Percentiles rank a stretch among this genome's conserved stretches.
phyloP scores from a whole-genome alignment of 192 early-diverging fungal genomes.

The Kappamyces sp. region DNA sequence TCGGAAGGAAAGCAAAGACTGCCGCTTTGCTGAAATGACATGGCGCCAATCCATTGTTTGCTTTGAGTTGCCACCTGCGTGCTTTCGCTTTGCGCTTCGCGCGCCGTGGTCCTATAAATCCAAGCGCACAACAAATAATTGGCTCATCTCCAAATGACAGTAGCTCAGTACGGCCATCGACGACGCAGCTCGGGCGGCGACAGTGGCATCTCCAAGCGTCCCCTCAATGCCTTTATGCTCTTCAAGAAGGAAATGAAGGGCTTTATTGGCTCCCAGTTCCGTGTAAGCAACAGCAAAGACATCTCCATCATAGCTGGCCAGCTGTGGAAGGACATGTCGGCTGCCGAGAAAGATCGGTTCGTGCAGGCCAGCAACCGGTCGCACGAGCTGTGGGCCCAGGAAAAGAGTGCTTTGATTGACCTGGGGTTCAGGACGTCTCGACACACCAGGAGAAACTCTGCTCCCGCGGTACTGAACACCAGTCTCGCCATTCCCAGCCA shows the following conservation, averaged over 20 bases:
- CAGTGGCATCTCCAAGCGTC: neutral
- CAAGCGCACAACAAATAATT: constrained; percentile 5
- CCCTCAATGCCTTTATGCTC: constrained; percentile 12
- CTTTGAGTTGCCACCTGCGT: neutral
- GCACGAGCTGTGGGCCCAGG: neutral
- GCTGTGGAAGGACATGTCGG: constrained; percentile 5
- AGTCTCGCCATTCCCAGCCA: too few relatives aligned
- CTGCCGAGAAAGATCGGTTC: constrained; percentile 9
- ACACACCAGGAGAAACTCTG: too few relatives aligned
- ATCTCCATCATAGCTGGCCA: constrained; percentile 10
- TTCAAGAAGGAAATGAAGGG: constrained; percentile 7
- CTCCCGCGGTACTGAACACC: too few relatives aligned
- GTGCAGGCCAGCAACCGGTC: neutral
- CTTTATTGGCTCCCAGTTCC: neutral
- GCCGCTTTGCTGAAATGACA: constrained; percentile 8
- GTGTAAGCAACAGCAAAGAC: constrained; percentile 4
- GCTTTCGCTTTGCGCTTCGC: neutral
- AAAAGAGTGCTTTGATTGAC: constrained; percentile 10
- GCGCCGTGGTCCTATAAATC: constrained; percentile 3
- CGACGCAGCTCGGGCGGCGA: constrained; percentile 6
- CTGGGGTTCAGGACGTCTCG: neutral
- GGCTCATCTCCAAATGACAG: constrained; percentile 5
- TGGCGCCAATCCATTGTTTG: constrained; percentile 10
- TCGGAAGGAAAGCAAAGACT: neutral
- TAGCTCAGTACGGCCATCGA: neutral